These are phyloP conservation scores for Pichia nakasei DNA, from an alignment of 805 yeast species.

Conservation along the genomic window DNA sequence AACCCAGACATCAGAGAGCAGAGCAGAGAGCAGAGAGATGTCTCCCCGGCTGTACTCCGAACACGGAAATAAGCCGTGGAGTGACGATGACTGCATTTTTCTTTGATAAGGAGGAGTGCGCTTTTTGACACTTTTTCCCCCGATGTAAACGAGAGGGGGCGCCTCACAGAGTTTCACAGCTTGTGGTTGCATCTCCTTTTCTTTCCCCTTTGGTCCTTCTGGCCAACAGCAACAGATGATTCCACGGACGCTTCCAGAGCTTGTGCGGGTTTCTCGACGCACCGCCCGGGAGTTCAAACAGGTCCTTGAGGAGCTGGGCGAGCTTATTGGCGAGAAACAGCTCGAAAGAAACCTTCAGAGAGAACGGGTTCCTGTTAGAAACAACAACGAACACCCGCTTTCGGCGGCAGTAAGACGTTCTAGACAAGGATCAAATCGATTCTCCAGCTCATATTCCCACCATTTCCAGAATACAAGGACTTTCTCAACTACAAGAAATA, in stretches of 20 bases:
- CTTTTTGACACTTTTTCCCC: too few relatives aligned
- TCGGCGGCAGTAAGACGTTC: not conserved
- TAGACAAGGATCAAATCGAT: not conserved
- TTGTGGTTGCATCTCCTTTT: too few relatives aligned
- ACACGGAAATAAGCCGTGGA: not conserved
- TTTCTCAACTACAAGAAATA: conserved; percentile 16
- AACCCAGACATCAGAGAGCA: too few relatives aligned
- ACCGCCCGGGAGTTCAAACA: conserved; percentile 39
- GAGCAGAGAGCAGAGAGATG: too few relatives aligned
- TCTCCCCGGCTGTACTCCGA: too few relatives aligned
- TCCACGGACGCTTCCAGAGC: conserved; percentile 29
- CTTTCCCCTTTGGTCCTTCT: too few relatives aligned
- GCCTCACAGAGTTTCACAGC: too few relatives aligned
- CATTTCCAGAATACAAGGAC: conserved; percentile 14
- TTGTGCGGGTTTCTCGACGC: conserved; percentile 36
- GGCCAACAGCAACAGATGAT: conserved; percentile 3
- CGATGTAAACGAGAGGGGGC: too few relatives aligned
- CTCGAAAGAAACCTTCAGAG: conserved; percentile 24
- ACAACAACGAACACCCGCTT: not conserved
- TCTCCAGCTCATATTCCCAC: not conserved
- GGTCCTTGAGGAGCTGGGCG: conserved; percentile 40
- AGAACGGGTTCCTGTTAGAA: conserved; percentile 22
- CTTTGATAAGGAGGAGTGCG: too few relatives aligned
- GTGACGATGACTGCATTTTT: too few relatives aligned
- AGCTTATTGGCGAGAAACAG: conserved; percentile 26